Percentiles rank a stretch among this genome's conserved stretches.
These are phyloP conservation scores for Jatropha curcas DNA, from an alignment of 345 rosid genomes.

Conservation along the genomic window DNA sequence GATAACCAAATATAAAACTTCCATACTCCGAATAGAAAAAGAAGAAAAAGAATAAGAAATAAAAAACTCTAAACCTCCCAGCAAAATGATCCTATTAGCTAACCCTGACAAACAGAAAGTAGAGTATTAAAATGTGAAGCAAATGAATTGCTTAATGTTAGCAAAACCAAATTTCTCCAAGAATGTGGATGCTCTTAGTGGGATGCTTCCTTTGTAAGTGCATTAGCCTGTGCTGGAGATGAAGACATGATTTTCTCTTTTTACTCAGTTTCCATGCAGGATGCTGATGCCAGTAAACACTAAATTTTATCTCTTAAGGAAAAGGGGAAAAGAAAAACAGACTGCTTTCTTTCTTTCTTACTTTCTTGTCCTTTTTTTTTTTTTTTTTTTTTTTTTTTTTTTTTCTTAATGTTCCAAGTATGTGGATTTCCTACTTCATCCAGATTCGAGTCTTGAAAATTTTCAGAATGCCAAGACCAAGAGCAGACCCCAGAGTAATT, in stretches of 20 bases:
- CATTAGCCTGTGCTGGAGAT: neutral
- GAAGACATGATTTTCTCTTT: neutral
- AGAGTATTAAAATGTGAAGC: neutral
- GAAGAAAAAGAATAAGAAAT: no score
- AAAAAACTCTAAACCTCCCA: neutral
- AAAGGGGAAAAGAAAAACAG: neutral
- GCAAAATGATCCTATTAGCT: neutral
- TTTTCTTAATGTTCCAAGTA: neutral
- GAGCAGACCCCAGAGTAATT: no score
- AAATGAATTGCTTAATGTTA: no score
- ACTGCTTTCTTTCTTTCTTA: no score
- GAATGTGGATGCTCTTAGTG: neutral
- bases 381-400: neutral
- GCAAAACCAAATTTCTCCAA: neutral
- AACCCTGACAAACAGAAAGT: neutral
- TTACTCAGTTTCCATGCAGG: neutral
- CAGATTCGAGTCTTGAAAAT: neutral
- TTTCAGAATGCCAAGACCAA: neutral
- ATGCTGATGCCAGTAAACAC: neutral
- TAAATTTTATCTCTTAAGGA: neutral
- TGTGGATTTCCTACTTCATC: neutral
- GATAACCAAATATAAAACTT: no score
- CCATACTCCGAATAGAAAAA: no score
- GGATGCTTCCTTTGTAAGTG: neutral
- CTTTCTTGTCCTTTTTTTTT: no score